Base-by-base conservation (phyloP, 768 basidiomycete species). In the Pulveroboletus sp. region DNA sequence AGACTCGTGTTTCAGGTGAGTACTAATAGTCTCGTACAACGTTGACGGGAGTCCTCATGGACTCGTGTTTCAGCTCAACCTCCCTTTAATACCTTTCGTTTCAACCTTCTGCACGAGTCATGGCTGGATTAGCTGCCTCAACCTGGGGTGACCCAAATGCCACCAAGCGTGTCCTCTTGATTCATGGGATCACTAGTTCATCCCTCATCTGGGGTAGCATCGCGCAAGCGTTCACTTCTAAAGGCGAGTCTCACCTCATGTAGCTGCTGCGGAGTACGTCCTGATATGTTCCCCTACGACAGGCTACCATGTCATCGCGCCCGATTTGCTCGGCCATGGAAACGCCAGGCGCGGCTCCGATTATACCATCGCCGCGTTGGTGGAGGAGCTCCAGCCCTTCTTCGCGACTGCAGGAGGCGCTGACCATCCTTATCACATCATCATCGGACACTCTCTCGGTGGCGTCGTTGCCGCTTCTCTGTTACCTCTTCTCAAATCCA, bases 281-380 rank as follows among this genome's bases (percentile, higher is more conserved):
- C 26, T 39, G 44, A 58, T 32, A 13, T 10, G 11, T 17, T 4
- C 33, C 27, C 6, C 28, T n/a, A 24, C 1, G 1, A 39, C 50
- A 66, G 66, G 61, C 28, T 64, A 56, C 24, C 51, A 55, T 17
- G 61, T 64, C 33, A 51, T 28, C 0, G 64, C 61, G n/a, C 64
- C 64, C 5, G 59, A 59, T 39, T 28, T 59, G 3, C 56, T 64
- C 18, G 59, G 59, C 8, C 66, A 66, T 17, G 60, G 55, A 1
- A 24, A 17, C 14, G 47, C 54, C 10, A 39, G 35, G 8, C 51
- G 46, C 14, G 6, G 30, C 8, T 41, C 58, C 0, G 49, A 49
- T 14, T 61, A 55, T 38, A 55, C 59, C 35, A 30, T 64, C 10
- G 24, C 33, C 5, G 49, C 50, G 7, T 10, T 64, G 24, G 49